Evolutionary conservation across 176 grass and related monocot genomes (phyloP).

Genomic region (Carex cristatella): DNA sequence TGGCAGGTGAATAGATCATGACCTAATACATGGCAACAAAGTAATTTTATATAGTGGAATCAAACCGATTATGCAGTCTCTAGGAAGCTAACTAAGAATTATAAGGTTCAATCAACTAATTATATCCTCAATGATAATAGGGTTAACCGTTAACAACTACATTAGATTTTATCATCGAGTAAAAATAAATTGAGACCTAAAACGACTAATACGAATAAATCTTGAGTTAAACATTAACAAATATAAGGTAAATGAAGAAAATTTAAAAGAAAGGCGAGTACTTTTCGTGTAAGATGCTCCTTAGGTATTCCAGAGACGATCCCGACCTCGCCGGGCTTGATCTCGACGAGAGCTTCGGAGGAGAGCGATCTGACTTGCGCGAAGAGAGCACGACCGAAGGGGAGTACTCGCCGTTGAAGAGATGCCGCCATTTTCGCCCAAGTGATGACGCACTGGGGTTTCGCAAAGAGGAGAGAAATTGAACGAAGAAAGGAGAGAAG

Average conservation of each 20-base stretch:
- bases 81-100: neutral
- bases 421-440: slow-evolving; percentile 53
- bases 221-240: neutral
- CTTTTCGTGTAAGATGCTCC: slow-evolving; percentile 76
- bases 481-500: neutral
- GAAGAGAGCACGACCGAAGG: slow-evolving; percentile 39
- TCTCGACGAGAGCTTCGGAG: slow-evolving; percentile 60
- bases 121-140: neutral
- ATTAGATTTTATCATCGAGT: neutral
- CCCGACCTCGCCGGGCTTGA: slow-evolving; percentile 88
- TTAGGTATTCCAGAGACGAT: slow-evolving; percentile 85
- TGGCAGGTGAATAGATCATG: slow-evolving; percentile 93
- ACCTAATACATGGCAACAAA: slow-evolving; percentile 38
- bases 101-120: neutral
- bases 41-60: neutral
- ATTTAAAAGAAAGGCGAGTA: slow-evolving; percentile 15
- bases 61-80: neutral
- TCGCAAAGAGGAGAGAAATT: neutral
- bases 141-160: neutral
- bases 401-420: slow-evolving; percentile 48
- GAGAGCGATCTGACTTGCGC: slow-evolving; percentile 45
- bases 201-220: neutral
- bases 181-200: neutral
- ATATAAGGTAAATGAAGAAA: neutral
- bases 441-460: neutral